Conservation (phyloP, 1,284 basidiomycete species). For the Paramarasmius palmivorus region DNA sequence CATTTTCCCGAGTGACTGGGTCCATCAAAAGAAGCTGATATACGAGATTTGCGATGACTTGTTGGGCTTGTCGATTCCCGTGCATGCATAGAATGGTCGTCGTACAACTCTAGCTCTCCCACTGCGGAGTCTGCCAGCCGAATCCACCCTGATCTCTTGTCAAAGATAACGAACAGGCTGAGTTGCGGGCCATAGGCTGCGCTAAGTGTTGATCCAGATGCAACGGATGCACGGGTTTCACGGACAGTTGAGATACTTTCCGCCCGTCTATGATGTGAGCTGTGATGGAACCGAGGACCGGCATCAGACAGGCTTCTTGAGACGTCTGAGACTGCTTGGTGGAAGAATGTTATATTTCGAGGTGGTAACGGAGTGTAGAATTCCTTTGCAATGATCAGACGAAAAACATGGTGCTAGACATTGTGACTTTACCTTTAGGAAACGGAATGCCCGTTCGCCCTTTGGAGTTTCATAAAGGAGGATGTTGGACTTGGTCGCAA, state of each 20-base stretch:
- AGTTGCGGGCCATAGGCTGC: slow-evolving; percentile 65
- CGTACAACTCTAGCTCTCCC: slow-evolving; percentile 69
- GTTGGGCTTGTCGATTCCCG: slow-evolving; percentile 22
- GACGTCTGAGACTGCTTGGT: slow-evolving; percentile 61
- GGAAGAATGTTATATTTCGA: slow-evolving; percentile 64
- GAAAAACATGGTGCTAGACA: not conserved
- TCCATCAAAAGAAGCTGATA: slow-evolving; percentile 15
- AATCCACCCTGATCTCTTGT: slow-evolving; percentile 80
- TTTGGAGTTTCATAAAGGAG: slow-evolving; percentile 77
- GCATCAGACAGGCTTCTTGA: slow-evolving; percentile 47
- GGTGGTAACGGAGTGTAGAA: slow-evolving; percentile 75
- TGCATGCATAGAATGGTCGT: slow-evolving; percentile 37
- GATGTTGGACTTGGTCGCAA: slow-evolving; percentile 73
- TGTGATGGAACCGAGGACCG: slow-evolving; percentile 21
- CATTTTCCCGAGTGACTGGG: slow-evolving; percentile 39
- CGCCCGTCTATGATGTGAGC: slow-evolving; percentile 29
- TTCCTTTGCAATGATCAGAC: slow-evolving; percentile 47
- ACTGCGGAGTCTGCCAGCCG: slow-evolving; percentile 77
- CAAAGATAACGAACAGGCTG: slow-evolving; percentile 75
- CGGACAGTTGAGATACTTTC: slow-evolving; percentile 30
- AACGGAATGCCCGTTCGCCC: slow-evolving; percentile 78
- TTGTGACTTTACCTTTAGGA: slow-evolving; percentile 59
- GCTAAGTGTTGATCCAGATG: slow-evolving; percentile 23
- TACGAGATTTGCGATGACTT: slow-evolving; percentile 25
- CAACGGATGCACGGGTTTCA: slow-evolving; percentile 23